A percentile compares a stretch with the other conserved stretches of the same genome.
Evolutionary conservation across 805 yeast species (phyloP).

Genomic region (Torulaspora gathmanii): DNA sequence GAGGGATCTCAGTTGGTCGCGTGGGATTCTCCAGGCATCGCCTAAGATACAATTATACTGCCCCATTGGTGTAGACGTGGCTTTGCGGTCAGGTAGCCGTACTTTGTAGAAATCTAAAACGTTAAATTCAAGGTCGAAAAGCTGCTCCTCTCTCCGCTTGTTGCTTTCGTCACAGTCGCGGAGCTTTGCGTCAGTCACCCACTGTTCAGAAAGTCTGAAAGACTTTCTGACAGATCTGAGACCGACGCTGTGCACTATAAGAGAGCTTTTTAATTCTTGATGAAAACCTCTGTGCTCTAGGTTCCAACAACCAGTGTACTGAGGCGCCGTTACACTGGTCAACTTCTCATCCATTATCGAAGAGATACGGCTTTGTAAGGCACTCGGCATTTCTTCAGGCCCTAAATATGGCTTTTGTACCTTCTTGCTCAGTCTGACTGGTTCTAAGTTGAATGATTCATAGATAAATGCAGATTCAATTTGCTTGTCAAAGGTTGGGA

Average conservation of each 20-base stretch:
- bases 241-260: neutral
- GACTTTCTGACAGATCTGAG: neutral
- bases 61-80: neutral
- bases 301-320: neutral
- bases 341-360: neutral
- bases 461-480: neutral
- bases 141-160: neutral
- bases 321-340: neutral
- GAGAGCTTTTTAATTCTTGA: neutral
- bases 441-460: neutral
- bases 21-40: constrained; percentile 17
- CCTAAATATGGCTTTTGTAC: too few species aligned
- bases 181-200: neutral
- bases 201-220: neutral
- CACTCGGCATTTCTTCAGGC: neutral
- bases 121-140: constrained; percentile 18
- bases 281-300: neutral
- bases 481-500: neutral
- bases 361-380: neutral
- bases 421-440: neutral
- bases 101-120: constrained; percentile 21
- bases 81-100: neutral
- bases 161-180: neutral
- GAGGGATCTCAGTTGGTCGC: constrained; percentile 10
- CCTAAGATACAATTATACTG: neutral